A percentile compares a stretch with the other conserved stretches of the same genome.
These are phyloP conservation scores for Flammula alnicola DNA, from an alignment of 1,284 basidiomycete genomes.

Conservation along the genomic window DNA sequence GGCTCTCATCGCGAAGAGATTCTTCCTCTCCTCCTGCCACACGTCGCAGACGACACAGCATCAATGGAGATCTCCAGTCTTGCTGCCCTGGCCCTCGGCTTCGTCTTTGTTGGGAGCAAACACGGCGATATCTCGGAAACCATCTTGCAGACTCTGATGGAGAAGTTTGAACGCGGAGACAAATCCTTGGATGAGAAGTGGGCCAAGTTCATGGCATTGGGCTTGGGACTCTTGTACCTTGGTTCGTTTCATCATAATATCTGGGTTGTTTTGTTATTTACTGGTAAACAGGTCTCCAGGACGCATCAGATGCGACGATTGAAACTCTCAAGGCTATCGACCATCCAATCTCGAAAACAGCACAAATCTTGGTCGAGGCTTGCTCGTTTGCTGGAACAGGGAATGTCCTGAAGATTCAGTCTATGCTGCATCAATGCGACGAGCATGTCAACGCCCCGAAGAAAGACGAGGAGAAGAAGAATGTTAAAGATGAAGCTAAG, in stretches of 20 bases:
- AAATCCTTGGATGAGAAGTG: slow-evolving; percentile 88
- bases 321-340: slow-evolving; percentile 96
- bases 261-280: neutral
- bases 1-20: slow-evolving; percentile 93
- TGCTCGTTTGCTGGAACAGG: slow-evolving; percentile 96
- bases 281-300: slow-evolving; percentile 72
- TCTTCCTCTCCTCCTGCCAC: slow-evolving; percentile 80
- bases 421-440: slow-evolving; percentile 91
- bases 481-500: slow-evolving; percentile 56
- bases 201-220: slow-evolving; percentile 90
- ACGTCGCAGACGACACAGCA: slow-evolving; percentile 78
- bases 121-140: slow-evolving; percentile 92
- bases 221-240: slow-evolving; percentile 92
- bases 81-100: slow-evolving; percentile 90
- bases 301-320: slow-evolving; percentile 92
- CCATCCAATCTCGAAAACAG: slow-evolving; percentile 90
- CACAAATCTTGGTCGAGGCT: slow-evolving; percentile 92
- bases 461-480: slow-evolving; percentile 61
- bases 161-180: slow-evolving; percentile 79
- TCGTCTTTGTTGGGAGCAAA: slow-evolving; percentile 95
- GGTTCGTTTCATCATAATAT: slow-evolving; percentile 57
- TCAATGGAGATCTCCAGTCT: slow-evolving; percentile 92
- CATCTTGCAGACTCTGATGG: slow-evolving; percentile 94
- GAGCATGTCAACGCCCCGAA: slow-evolving; percentile 81
- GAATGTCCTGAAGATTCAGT: slow-evolving; percentile 94